Base-by-base conservation (phyloP, 2,329 filamentous ascomycete species). In the Xylaria sp. region DNA sequence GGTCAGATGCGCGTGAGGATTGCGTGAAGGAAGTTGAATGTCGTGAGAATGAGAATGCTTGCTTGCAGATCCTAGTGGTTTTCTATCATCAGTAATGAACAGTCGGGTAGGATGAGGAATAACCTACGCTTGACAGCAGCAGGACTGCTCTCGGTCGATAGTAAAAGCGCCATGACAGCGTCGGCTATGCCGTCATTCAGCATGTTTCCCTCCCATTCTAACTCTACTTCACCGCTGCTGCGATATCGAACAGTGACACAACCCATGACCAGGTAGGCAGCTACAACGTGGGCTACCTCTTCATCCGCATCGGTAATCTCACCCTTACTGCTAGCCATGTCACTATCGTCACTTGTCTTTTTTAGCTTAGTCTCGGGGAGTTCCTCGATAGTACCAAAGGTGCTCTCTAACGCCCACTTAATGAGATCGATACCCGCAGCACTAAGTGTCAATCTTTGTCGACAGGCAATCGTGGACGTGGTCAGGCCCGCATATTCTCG, bases 111-210 rank as follows among this genome's bases (percentile, higher is more conserved):
- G 48, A 60, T 18, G 44, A 25, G 50, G n/a, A 25, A 69, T 41
- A 73, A 82, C 87, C 82, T 85, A 92, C 94, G 92, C 82, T 96
- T 97, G 60, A 99, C 95, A 13, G 96, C 95, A 15, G 96, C 96
- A 5, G 95, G 96, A 63, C 93, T 97, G 80, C 92, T 97, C 82
- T 99, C 96, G 25, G 97, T 93, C 0, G 92, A 94, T 75, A 97
- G 90, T 12, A 99, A 86, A 2, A 98, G 94, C 0, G 94, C 94
- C 86, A 98, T 93, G 64, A 98, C 92, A 18, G 96, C 94, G 81
- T 99, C 96, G n/a, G 96, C 96, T 76, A 99, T 97, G 69, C 94
- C 93, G 78, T 99, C 96, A 80, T 98, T 99, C 77, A 98, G 91
- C 84, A 97, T 92, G 79, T 98, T 99, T 67, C 94, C 96, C 80